Percentiles rank a stretch among this genome's conserved stretches.
These are phyloP conservation scores for Silene conica DNA, from an alignment of 148 eudicot species.

Conservation along the genomic window DNA sequence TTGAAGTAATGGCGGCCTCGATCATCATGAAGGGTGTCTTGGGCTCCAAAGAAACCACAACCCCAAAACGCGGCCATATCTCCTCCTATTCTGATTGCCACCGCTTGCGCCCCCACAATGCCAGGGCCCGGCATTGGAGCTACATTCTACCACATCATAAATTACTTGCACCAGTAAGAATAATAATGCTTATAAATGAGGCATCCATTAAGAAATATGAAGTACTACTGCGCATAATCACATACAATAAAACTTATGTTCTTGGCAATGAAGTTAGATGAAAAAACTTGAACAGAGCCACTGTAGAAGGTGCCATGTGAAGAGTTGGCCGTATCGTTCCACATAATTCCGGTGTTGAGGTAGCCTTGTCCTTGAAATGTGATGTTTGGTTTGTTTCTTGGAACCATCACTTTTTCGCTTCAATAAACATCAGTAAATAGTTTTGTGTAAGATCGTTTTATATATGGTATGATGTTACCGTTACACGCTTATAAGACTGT, in stretches of 20 bases:
- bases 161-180: background rate
- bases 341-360: constrained; percentile 66
- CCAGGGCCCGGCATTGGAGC: constrained; percentile 90
- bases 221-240: too few relatives aligned
- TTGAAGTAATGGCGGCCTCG: constrained; percentile 91
- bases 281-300: constrained; percentile 83
- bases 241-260: constrained; percentile 92
- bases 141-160: constrained; percentile 44
- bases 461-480: background rate
- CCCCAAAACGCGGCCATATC: constrained; percentile 92
- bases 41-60: constrained; percentile 94
- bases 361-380: constrained; percentile 97
- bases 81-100: constrained; percentile 72
- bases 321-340: constrained; percentile 93
- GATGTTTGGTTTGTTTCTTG: constrained; percentile 69
- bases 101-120: constrained; percentile 82
- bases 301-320: constrained; percentile 75
- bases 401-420: constrained; percentile 73
- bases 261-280: constrained; percentile 75
- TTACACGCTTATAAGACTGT: background rate
- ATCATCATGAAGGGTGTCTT: constrained; percentile 90
- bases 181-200: background rate
- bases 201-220: background rate
- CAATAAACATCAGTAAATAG: background rate
- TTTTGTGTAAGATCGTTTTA: background rate